These are phyloP conservation scores for Alternaria solani DNA, from an alignment of 2,329 filamentous ascomycete species.

Conservation along the genomic window DNA sequence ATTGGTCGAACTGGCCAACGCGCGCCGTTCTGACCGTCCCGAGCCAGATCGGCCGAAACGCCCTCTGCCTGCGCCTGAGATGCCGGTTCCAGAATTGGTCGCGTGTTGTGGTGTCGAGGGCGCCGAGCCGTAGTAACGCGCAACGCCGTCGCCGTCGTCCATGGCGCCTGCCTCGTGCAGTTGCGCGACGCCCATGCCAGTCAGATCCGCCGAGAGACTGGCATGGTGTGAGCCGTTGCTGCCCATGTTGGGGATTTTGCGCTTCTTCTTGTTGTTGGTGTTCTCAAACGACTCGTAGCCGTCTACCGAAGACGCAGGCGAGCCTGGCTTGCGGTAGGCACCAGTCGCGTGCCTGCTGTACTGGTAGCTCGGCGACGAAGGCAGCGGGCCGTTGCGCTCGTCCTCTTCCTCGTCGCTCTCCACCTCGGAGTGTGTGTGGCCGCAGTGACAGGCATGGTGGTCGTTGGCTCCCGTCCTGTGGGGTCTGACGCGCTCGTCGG, in stretches of 20 bases:
- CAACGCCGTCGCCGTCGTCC: constrained; percentile 57
- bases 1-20: constrained; percentile 54
- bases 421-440: constrained; percentile 57
- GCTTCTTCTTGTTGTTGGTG: constrained; percentile 98
- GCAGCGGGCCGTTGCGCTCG: constrained; percentile 52
- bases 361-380: constrained; percentile 52
- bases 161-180: constrained; percentile 54
- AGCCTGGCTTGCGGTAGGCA: constrained; percentile 56
- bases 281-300: constrained; percentile 98
- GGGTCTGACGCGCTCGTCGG: constrained; percentile 39
- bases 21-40: constrained; percentile 54
- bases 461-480: constrained; percentile 61
- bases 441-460: constrained; percentile 57
- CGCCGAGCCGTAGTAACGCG: constrained; percentile 65
- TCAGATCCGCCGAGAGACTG: constrained; percentile 69
- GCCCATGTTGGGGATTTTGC: constrained; percentile 92
- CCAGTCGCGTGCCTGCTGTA: constrained; percentile 47
- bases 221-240: constrained; percentile 68
- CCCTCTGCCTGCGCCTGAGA: constrained; percentile 85
- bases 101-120: constrained; percentile 61
- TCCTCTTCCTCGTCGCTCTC: constrained; percentile 68
- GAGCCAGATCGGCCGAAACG: constrained; percentile 72
- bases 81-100: constrained; percentile 65
- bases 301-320: constrained; percentile 75
- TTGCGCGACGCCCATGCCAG: constrained; percentile 66